Percentiles rank a stretch among this genome's conserved stretches.
Evolutionary conservation across 2,329 filamentous ascomycete species (phyloP).

Genomic region (Penicillium sp.): DNA sequence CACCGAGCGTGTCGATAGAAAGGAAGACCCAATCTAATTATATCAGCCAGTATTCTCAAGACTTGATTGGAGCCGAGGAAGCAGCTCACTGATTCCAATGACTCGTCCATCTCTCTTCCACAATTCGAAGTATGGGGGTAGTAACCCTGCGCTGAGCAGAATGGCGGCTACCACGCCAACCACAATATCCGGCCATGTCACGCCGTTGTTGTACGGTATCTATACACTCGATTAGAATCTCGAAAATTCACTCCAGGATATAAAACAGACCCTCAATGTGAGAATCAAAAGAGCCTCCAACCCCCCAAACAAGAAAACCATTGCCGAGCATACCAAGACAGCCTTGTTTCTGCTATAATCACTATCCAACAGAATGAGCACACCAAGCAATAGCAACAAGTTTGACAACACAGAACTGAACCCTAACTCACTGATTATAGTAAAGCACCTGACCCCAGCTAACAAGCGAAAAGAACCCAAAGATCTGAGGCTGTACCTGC

Average conservation of each 20-base stretch:
- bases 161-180: constrained; percentile 62
- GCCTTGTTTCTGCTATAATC: constrained; percentile 51
- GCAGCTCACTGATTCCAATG: constrained; percentile 58
- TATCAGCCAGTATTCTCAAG: constrained; percentile 16
- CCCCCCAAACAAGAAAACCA: constrained; percentile 52
- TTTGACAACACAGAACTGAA: not conserved
- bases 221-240: not conserved
- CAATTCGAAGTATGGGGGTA: constrained; percentile 64
- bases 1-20: constrained; percentile 61
- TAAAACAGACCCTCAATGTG: constrained; percentile 52
- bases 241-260: not conserved
- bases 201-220: constrained; percentile 58
- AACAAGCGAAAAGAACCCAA: constrained; percentile 52
- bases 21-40: constrained; percentile 57
- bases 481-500: constrained; percentile 58
- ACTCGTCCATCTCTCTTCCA: constrained; percentile 64
- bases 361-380: constrained; percentile 20
- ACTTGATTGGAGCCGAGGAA: not conserved
- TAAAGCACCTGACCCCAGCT: constrained; percentile 57
- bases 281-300: constrained; percentile 60
- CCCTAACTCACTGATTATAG: constrained; percentile 49
- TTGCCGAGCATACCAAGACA: constrained; percentile 41
- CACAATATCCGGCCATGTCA: constrained; percentile 56
- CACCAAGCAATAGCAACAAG: not conserved
- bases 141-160: constrained; percentile 57